These are phyloP conservation scores for Narthecium ossifragum DNA, from an alignment of 106 monocot genomes.

Conservation along the genomic window DNA sequence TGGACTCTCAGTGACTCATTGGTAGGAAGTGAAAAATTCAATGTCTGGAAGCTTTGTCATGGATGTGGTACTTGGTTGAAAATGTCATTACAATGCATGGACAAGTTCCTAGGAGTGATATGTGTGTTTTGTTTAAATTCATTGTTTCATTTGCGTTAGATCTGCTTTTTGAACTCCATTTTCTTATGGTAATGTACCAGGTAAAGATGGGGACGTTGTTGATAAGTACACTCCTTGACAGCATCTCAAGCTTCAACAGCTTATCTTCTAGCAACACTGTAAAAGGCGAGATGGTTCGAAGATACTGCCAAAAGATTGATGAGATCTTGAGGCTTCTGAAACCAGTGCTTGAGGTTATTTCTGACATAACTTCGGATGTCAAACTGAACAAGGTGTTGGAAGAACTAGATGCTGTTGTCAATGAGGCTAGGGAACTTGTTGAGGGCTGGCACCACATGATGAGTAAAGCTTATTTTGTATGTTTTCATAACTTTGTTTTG, in stretches of 20 bases:
- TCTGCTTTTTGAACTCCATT: background rate
- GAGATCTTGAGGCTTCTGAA: slow-evolving; percentile 54
- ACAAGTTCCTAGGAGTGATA: background rate
- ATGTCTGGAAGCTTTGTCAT: no score
- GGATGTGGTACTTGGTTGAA: no score
- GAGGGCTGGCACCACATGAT: slow-evolving; percentile 65
- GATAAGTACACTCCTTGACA: slow-evolving; percentile 35
- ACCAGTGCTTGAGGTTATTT: slow-evolving; percentile 41
- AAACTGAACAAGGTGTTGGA: slow-evolving; percentile 32
- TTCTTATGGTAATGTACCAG: slow-evolving; percentile 12
- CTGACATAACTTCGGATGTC: slow-evolving; percentile 37
- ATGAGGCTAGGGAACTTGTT: slow-evolving; percentile 51
- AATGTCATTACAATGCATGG: background rate
- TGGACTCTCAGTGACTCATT: no score
- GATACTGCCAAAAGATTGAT: slow-evolving; percentile 55
- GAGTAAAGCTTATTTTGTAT: slow-evolving; percentile 88
- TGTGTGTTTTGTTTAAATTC: background rate
- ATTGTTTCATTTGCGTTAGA: background rate
- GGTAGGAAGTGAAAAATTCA: no score
- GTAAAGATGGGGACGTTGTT: slow-evolving; percentile 45
- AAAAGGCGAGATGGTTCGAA: slow-evolving; percentile 42
- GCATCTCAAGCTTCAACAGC: slow-evolving; percentile 41
- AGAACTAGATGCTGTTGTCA: slow-evolving; percentile 42
- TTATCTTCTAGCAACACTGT: slow-evolving; percentile 35
- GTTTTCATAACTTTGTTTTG: slow-evolving; percentile 12